Evolutionary conservation across 805 yeast genomes (phyloP).

Genomic region (Kluyveromyces siamensis): DNA sequence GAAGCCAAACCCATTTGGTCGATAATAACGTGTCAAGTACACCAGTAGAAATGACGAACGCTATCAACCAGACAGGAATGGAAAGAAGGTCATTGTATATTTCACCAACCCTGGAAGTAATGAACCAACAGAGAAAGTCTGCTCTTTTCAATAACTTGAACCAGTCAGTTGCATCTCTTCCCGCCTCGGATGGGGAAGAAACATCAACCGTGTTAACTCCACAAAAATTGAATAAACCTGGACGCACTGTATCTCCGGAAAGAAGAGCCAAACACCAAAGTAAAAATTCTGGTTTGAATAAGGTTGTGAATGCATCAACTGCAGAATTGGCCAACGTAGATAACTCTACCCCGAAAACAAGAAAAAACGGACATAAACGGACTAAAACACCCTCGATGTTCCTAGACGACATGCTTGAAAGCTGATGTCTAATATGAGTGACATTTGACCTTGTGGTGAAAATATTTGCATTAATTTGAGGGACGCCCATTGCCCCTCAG

Average conservation of each 20-base stretch:
- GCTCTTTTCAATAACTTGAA: slow-evolving; percentile 17
- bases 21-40: slow-evolving; percentile 9
- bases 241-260: slow-evolving; percentile 25
- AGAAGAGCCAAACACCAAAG: slow-evolving; percentile 31
- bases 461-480: no score
- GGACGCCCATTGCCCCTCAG: no score
- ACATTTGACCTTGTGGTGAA: not conserved
- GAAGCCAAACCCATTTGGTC: not conserved
- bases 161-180: slow-evolving; percentile 10
- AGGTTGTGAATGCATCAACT: slow-evolving; percentile 9
- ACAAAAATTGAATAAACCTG: slow-evolving; percentile 14
- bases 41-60: slow-evolving; percentile 1
- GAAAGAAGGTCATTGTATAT: slow-evolving; percentile 44
- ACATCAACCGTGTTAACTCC: slow-evolving; percentile 1
- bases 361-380: slow-evolving; percentile 4
- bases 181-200: slow-evolving; percentile 7
- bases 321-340: slow-evolving; percentile 6
- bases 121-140: slow-evolving; percentile 36
- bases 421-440: not conserved
- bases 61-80: not conserved
- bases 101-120: slow-evolving; percentile 73
- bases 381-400: slow-evolving; percentile 18
- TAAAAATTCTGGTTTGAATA: slow-evolving; percentile 32
- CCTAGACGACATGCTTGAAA: slow-evolving; percentile 21
- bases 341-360: slow-evolving; percentile 6